Conservation (phyloP, 306 rosid species). For the Elaeagnus macrophylla region DNA sequence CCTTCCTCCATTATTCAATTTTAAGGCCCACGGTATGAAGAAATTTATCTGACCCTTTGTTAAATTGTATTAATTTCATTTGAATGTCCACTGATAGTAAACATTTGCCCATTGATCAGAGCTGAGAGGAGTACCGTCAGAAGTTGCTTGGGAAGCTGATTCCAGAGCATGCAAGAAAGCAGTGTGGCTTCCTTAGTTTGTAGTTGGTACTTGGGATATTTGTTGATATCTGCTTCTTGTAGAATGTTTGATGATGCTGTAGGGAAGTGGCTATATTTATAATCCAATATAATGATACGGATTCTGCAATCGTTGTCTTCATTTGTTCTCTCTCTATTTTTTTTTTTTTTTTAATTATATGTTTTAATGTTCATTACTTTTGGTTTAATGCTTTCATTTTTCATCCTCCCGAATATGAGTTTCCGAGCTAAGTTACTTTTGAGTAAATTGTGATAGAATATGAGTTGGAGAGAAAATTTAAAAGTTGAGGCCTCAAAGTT, state of each 20-base stretch:
- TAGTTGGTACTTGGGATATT: constrained; percentile 22
- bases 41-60: neutral
- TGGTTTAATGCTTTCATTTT: too few relatives aligned
- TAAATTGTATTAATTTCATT: neutral
- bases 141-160: constrained; percentile 72
- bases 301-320: too few relatives aligned
- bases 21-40: constrained; percentile 66
- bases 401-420: too few relatives aligned
- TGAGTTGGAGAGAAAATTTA: too few relatives aligned
- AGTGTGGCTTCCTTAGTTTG: constrained; percentile 55
- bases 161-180: constrained; percentile 80
- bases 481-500: too few relatives aligned
- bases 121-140: constrained; percentile 64
- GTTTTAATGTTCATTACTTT: too few relatives aligned
- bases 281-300: too few relatives aligned
- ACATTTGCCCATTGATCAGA: constrained; percentile 37
- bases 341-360: too few relatives aligned
- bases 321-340: too few relatives aligned
- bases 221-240: constrained; percentile 18
- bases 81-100: constrained; percentile 1
- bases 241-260: constrained; percentile 28
- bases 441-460: too few relatives aligned
- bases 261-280: constrained; percentile 18
- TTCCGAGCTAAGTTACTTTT: too few relatives aligned
- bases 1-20: constrained; percentile 83